Base-by-base conservation (phyloP, 495 filamentous ascomycete species). In the Hypoxylon lienhwacheense region DNA sequence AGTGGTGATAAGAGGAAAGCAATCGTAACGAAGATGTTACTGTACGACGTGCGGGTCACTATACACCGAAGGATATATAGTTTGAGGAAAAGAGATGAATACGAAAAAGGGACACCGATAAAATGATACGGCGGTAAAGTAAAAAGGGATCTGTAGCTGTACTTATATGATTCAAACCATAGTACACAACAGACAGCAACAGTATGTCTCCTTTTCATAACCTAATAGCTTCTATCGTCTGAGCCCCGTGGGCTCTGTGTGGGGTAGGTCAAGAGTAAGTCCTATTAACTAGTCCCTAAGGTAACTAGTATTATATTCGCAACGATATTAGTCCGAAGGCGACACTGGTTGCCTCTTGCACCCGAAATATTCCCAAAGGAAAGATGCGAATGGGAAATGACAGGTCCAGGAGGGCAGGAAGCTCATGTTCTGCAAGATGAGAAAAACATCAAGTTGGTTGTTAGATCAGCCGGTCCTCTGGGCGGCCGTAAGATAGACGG, bases 291-390 rank as follows among this genome's bases (percentile, higher is more conserved):
- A 53, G 47, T 51, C 50, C 36, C 36, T 53, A n/a, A n/a, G n/a
- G n/a, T n/a, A n/a, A n/a, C n/a, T n/a, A 58, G 45, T 51, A 16
- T 46, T 54, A 52, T 56, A 55, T 55, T 73, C 69, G 71, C 59
- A 47, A 55, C 37, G 66, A 70, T 61, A 70, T 72, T 71, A 64
- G 59, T 64, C 70, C 68, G 66, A 69, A 52, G 54, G 58, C 44
- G 46, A 55, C 51, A 43, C 53, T 61, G 45, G 47, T 51, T 43
- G 12, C 58, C 52, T 47, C 31, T 37, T 47, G 42, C 14, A 55
- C 36, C 58, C 58, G 41, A 53, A 47, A 61, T 16, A 15, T 24
- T 33, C 51, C 48, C 46, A 37, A 41, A 26, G 26, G 50, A 53
- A 57, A 31, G 41, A 33, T 53, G 59, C 58, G 56, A 57, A 49